Conservation (phyloP, 257 asterid species). For the Anisodus tanguticus region DNA sequence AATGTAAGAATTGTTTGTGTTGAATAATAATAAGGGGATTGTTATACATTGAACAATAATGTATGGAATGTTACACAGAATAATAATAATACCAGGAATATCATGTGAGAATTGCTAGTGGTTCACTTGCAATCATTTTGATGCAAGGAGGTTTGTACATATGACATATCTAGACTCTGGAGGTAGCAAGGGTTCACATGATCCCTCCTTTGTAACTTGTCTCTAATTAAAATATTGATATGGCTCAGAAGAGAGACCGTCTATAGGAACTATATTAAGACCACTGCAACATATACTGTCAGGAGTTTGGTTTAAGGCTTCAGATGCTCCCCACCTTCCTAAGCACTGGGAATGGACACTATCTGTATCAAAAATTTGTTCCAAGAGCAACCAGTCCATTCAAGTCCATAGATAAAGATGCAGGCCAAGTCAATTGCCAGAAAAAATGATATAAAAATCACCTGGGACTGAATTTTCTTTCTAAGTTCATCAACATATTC, state of each 20-base stretch:
- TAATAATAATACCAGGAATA: background rate
- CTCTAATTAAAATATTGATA: conserved; percentile 10
- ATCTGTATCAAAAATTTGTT: background rate
- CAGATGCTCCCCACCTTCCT: conserved; percentile 2
- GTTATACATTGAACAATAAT: background rate
- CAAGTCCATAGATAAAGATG: background rate
- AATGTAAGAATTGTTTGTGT: background rate
- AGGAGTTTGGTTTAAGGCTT: conserved; percentile 16
- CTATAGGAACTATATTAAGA: background rate
- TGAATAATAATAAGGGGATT: background rate
- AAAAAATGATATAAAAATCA: conserved; percentile 32
- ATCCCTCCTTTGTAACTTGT: conserved; percentile 7
- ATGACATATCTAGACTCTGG: background rate
- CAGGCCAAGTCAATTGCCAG: conserved; percentile 4
- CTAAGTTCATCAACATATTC: conserved; percentile 69
- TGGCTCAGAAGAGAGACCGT: conserved; percentile 6
- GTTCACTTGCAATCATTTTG: background rate
- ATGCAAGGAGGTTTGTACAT: background rate
- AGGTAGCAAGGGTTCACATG: conserved; percentile 21
- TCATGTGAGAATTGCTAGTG: background rate
- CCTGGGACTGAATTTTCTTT: conserved; percentile 83
- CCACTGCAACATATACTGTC: background rate
- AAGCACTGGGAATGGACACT: conserved; percentile 7
- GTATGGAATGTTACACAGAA: background rate
- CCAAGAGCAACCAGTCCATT: background rate